These are phyloP conservation scores for Colletotrichum melonis DNA, from an alignment of 2,329 filamentous ascomycete species.

Conservation along the genomic window DNA sequence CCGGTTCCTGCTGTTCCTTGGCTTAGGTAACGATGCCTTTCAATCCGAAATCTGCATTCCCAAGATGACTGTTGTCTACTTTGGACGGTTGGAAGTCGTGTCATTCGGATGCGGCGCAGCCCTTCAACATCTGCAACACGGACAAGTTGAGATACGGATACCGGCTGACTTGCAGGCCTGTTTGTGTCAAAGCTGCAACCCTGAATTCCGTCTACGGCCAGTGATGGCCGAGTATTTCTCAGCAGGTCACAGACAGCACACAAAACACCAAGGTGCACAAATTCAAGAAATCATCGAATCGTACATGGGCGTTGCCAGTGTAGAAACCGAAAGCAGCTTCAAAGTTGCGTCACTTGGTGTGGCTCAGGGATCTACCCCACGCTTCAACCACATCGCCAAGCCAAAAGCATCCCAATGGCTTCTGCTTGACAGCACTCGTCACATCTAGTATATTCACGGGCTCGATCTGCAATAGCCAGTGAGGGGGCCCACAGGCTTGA, in stretches of 20 bases:
- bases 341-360: conserved; percentile 18
- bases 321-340: conserved; percentile 10
- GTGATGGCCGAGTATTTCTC: background rate
- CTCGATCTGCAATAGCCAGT: background rate
- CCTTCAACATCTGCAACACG: background rate
- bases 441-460: background rate
- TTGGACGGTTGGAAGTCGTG: background rate
- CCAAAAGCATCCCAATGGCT: background rate
- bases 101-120: background rate
- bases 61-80: background rate
- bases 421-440: background rate
- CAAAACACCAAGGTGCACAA: conserved; percentile 3
- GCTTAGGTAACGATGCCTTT: conserved; percentile 21
- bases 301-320: background rate
- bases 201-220: conserved; percentile 10
- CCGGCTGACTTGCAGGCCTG: conserved; percentile 4
- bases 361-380: conserved; percentile 16
- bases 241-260: conserved; percentile 10
- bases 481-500: background rate
- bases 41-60: conserved; percentile 1
- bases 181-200: conserved; percentile 12
- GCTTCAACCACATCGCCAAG: conserved; percentile 9
- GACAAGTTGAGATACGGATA: background rate
- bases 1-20: conserved; percentile 1
- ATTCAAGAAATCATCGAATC: background rate